Conservation (phyloP, 768 basidiomycete genomes). For the Sutorius australiensis region DNA sequence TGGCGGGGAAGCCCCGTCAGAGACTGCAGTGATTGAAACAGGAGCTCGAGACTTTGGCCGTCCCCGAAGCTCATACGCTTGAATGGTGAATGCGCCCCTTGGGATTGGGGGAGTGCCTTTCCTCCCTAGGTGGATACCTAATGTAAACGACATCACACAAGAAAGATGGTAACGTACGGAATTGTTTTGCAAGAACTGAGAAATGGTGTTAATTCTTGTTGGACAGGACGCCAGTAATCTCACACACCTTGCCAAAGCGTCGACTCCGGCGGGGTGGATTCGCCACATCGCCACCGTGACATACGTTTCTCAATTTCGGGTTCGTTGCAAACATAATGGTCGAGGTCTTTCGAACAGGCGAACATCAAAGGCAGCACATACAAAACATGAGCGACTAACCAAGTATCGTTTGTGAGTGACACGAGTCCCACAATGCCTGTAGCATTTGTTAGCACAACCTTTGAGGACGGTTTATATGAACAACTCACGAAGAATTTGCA, state of each 20-base stretch:
- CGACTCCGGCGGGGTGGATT: background rate
- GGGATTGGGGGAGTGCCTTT: background rate
- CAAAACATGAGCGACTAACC: slow-evolving; percentile 10
- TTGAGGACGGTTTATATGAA: background rate
- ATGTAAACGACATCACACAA: background rate
- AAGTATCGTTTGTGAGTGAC: slow-evolving; percentile 30
- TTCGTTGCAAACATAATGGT: slow-evolving; percentile 26
- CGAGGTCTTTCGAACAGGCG: slow-evolving; percentile 19
- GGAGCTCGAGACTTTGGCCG: slow-evolving; percentile 11
- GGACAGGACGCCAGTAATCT: background rate
- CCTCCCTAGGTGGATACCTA: slow-evolving; percentile 2
- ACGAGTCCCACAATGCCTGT: slow-evolving; percentile 30
- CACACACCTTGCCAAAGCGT: slow-evolving; percentile 13
- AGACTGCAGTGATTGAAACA: slow-evolving; percentile 12
- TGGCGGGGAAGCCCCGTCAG: slow-evolving; percentile 16
- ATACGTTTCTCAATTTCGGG: background rate
- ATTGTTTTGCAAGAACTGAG: slow-evolving; percentile 1
- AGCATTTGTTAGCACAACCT: background rate
- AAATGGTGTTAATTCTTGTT: background rate
- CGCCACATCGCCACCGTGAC: background rate
- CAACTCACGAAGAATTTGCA: slow-evolving; percentile 28
- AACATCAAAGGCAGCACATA: background rate
- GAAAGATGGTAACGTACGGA: slow-evolving; percentile 5
- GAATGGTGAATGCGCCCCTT: background rate
- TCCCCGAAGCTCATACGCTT: slow-evolving; percentile 4